Evolutionary conservation across 2,329 filamentous ascomycete genomes (phyloP), one percentile per base, ranked within the genome.

Genomic region (Epichloe brachyelytri): DNA sequence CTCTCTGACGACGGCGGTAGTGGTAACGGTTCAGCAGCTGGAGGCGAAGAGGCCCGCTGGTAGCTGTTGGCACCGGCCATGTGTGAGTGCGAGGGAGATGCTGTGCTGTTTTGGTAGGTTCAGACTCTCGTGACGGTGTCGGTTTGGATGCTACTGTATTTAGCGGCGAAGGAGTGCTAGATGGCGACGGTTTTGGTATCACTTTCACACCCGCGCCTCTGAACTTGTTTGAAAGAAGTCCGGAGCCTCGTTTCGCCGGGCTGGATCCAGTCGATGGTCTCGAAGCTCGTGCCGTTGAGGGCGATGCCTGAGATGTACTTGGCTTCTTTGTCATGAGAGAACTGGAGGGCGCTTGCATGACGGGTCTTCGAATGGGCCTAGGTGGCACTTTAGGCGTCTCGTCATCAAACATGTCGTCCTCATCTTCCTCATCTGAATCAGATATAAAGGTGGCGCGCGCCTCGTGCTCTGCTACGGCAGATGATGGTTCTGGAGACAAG

Each of bases 371-470:
- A 11, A 19, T 40, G 22, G 20, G 40, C 17, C 36, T 52, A 3
- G 40, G n/a, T 20, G 50, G 36, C 6, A 20, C 38, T 26, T 45
- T 40, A 8, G 50, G 33, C 46, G 48, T 44, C 20, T 48, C 40
- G n/a, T 43, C 51, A 37, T 40, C 52, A 30, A 38, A 38, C 8
- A 43, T 10, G 26, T 49, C 53, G 12, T 51, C 53, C 5, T 66
- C 63, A 11, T 59, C 58, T 46, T 60, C 51, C 30, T 59, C 58
- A 41, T 70, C 63, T 12, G 68, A 70, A 52, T 74, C 71, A 1
- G 68, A 67, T 26, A 74, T 62, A 43, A 66, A 68, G 0, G 65
- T 68, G 4, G 68, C 66, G 17, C 65, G 61, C 41, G 63, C 59
- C 52, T 67, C 63, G 44, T 68, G 61, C 36, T 65, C 63, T 12